Evolutionary conservation across 2,329 filamentous ascomycete species (phyloP).

Genomic region (Amesomyces nigricolor): DNA sequence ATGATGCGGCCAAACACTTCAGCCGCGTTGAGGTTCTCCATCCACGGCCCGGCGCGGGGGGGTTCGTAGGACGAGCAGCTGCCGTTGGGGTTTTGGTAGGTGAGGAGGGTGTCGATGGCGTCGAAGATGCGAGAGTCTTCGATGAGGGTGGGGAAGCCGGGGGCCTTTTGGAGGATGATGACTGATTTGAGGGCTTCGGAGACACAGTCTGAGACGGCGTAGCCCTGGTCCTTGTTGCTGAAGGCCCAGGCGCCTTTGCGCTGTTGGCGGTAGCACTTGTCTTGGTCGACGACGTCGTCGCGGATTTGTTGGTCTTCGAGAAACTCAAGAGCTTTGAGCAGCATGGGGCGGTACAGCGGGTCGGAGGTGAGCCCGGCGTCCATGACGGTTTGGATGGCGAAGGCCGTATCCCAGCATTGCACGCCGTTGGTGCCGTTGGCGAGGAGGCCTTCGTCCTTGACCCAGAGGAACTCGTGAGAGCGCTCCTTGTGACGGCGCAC

Average conservation of each 20-base stretch:
- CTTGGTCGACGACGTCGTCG: slow-evolving; percentile 72
- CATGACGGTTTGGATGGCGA: slow-evolving; percentile 75
- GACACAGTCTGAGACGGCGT: slow-evolving; percentile 91
- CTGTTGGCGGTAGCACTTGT: slow-evolving; percentile 79
- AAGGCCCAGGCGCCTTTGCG: slow-evolving; percentile 96
- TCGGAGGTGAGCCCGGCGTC: slow-evolving; percentile 75
- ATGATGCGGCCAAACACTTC: slow-evolving; percentile 97
- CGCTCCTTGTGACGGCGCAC: slow-evolving; percentile 75
- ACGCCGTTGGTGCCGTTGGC: slow-evolving; percentile 98
- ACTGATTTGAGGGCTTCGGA: slow-evolving; percentile 85
- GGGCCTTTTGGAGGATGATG: slow-evolving; percentile 70
- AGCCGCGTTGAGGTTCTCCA: slow-evolving; percentile 88
- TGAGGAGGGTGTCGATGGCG: slow-evolving; percentile 81
- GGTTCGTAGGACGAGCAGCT: slow-evolving; percentile 89
- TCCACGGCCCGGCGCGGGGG: slow-evolving; percentile 66
- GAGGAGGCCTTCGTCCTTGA: slow-evolving; percentile 88
- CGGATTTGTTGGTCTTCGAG: slow-evolving; percentile 88
- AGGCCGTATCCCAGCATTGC: slow-evolving; percentile 93
- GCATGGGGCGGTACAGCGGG: slow-evolving; percentile 73
- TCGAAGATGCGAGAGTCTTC: slow-evolving; percentile 76
- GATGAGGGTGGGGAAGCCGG: slow-evolving; percentile 68
- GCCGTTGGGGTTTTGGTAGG: slow-evolving; percentile 83
- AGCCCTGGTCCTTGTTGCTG: slow-evolving; percentile 86
- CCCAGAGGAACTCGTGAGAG: slow-evolving; percentile 81
- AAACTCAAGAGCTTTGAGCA: slow-evolving; percentile 75